Base-by-base conservation (phyloP, 768 basidiomycete genomes). In the Basidioascus undulatus region DNA sequence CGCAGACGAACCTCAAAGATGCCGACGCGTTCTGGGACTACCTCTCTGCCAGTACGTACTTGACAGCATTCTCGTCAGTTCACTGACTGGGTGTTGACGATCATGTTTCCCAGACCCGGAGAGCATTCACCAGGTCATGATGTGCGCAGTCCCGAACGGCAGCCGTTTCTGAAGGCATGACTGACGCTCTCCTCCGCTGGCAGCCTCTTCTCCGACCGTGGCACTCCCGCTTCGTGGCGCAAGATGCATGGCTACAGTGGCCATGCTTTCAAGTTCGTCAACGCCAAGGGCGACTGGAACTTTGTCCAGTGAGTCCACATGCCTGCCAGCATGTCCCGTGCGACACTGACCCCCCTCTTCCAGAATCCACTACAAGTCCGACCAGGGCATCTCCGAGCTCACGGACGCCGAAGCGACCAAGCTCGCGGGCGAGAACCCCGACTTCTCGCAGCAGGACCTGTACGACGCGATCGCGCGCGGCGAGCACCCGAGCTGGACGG, bases 1-100 rank as follows among this genome's bases (percentile, higher is more conserved):
- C 87, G 13, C 79, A 82, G 55, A 87, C 84, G 7, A 80, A 94
- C 59, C 59, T 87, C 51, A 83, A 78, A 58, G 82, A 83, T 62
- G 55, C 74, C 35, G 78, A 84, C n/a, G 47, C 43, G 66, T 86
- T 53, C 55, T 56, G 49, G 55, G 78, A 81, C 16, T 79, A 62
- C 49, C 52, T 51, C 2, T 41, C 40, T 27, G 42, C 39, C 28
- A 47, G n/a, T n/a, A n/a, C n/a, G n/a, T n/a, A n/a, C n/a, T n/a
- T n/a, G n/a, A n/a, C n/a, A n/a, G n/a, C n/a, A n/a, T n/a, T n/a
- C n/a, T n/a, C n/a, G n/a, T n/a, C n/a, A n/a, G n/a, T n/a, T n/a
- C n/a, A n/a, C n/a, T n/a, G n/a, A n/a, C n/a, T n/a, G n/a, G n/a
- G n/a, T n/a, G n/a, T n/a, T n/a, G n/a, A n/a, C n/a, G n/a, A n/a